These are phyloP conservation scores for Ailanthus altissimus DNA, from an alignment of 345 rosid genomes.

Conservation along the genomic window DNA sequence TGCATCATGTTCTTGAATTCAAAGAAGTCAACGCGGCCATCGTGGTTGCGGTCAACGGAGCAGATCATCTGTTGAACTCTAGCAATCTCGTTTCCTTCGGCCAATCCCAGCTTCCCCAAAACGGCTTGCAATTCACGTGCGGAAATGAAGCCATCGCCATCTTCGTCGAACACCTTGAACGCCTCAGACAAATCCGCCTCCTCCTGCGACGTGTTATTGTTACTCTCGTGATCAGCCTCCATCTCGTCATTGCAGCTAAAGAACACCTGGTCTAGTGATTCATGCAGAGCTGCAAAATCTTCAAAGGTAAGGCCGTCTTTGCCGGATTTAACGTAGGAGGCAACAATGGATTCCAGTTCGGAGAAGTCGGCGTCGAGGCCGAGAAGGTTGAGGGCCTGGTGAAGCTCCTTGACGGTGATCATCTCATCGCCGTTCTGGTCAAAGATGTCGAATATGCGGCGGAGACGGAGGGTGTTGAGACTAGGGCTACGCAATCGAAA, in stretches of 20 bases:
- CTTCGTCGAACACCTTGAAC: slow-evolving; percentile 91
- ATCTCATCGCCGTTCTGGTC: slow-evolving; percentile 78
- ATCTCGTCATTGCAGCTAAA: slow-evolving; percentile 29
- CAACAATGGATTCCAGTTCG: slow-evolving; percentile 58
- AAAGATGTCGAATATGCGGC: slow-evolving; percentile 73
- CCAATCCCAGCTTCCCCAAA: slow-evolving; percentile 65
- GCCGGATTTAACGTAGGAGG: slow-evolving; percentile 55
- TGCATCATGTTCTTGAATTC: slow-evolving; percentile 96
- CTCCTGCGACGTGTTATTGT: slow-evolving; percentile 30
- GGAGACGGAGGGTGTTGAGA: slow-evolving; percentile 70
- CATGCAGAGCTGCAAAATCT: slow-evolving; percentile 65
- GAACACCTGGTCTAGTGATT: slow-evolving; percentile 52
- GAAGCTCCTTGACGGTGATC: slow-evolving; percentile 64
- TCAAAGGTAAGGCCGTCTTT: slow-evolving; percentile 57
- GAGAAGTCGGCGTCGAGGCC: slow-evolving; percentile 66
- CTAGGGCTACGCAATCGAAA: slow-evolving; percentile 62
- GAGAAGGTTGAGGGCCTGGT: slow-evolving; percentile 60
- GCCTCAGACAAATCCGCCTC: slow-evolving; percentile 85
- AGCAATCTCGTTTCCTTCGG: slow-evolving; percentile 67
- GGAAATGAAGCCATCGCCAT: slow-evolving; percentile 87
- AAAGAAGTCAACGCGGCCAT: slow-evolving; percentile 84
- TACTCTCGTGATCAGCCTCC: neutral
- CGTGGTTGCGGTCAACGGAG: slow-evolving; percentile 76
- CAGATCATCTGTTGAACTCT: slow-evolving; percentile 79
- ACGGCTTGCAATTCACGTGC: slow-evolving; percentile 77